Conservation (phyloP, 1,284 basidiomycete genomes). For the Ceratobasidium sp. region DNA sequence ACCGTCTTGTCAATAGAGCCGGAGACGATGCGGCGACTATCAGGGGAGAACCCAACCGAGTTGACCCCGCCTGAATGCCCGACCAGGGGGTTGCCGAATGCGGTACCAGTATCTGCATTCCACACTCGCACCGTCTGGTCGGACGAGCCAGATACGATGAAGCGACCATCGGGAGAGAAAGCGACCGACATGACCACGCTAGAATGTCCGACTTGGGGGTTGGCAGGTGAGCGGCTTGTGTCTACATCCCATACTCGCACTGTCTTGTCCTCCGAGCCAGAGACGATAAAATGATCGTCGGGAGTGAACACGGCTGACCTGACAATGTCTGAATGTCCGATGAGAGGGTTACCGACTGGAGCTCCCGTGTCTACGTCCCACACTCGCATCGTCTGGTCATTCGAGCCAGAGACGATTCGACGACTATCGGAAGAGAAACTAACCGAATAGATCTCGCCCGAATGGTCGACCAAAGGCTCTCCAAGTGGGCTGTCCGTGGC, state of each 20-base stretch:
- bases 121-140: not conserved
- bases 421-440: too few relatives aligned
- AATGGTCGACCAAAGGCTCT: not conserved
- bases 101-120: slow-evolving; percentile 17
- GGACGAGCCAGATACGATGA: not conserved
- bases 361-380: slow-evolving; percentile 9
- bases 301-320: slow-evolving; percentile 2
- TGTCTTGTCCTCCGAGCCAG: slow-evolving; percentile 32
- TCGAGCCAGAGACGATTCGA: too few relatives aligned
- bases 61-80: slow-evolving; percentile 35
- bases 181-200: not conserved
- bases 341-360: not conserved
- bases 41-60: slow-evolving; percentile 41
- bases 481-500: not conserved
- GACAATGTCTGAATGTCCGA: not conserved
- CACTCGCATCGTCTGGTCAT: not conserved
- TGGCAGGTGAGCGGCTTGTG: not conserved
- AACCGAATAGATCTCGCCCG: too few relatives aligned
- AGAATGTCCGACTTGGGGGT: slow-evolving; percentile 6
- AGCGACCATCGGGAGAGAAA: slow-evolving; percentile 20
- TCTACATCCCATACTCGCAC: slow-evolving; percentile 38
- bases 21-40: slow-evolving; percentile 22
- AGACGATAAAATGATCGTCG: not conserved
- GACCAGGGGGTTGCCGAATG: slow-evolving; percentile 1
- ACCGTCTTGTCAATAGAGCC: slow-evolving; percentile 14